Base-by-base conservation (phyloP, 768 basidiomycete species). In the Agaricus sinodeliciosus region DNA sequence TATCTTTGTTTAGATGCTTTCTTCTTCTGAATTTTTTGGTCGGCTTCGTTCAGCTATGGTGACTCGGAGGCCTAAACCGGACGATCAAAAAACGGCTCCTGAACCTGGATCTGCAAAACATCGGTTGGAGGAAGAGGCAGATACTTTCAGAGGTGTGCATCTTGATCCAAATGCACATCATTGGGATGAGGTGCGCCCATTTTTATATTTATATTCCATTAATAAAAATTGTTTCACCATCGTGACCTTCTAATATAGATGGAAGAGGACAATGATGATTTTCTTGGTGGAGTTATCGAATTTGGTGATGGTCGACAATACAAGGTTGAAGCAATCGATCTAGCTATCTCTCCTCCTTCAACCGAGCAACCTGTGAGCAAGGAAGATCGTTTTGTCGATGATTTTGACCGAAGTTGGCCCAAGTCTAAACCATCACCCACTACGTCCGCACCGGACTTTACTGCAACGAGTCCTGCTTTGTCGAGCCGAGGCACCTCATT, bases 321-420 rank as follows among this genome's bases (percentile, higher is more conserved):
- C 72, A 90, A 85, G 57, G 79, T 95, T 51, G 82, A 85, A 60
- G 68, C 79, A 6, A 62, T 72, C 22, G 70, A 76, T 34, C 59
- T 69, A 52, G 60, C 65, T 46, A 39, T 58, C 55, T 58, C 58
- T 16, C 60, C 64, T 41, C 63, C 58, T 45, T 63, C 66, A 43
- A 40, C 61, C 55, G 27, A 55, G 22, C 69, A 65, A n/a, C 79
- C 79, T 31, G 82, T 91, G 11, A 79, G 78, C 58, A 92, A 94
- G 65, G 87, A 88, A 58, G 91, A 96, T 46, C 78, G 94, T 27
- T 94, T 95, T 67, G 84, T 79, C 5, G 93, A 97, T 59, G 94
- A 97, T 67, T 95, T 90, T 63, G 95, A 96, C 70, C 83, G 95
- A 47, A 93, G 91, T 61, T 96, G 93, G 94, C 93, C 93, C n/a